Evolutionary conservation across 176 grass and related monocot species (phyloP).

Genomic region (Oryza officinalis): DNA sequence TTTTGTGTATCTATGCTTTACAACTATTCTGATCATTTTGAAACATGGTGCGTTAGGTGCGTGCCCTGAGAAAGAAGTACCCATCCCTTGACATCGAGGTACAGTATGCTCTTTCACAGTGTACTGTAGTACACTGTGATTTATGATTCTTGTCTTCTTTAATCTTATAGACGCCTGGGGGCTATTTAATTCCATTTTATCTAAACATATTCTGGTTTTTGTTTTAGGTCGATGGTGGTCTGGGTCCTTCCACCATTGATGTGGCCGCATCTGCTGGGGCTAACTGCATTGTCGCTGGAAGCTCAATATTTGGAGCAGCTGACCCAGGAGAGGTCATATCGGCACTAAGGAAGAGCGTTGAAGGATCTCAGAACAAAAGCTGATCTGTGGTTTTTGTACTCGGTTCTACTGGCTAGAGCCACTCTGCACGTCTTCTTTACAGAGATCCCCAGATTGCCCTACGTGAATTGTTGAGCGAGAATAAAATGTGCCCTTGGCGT

Average conservation of each 20-base stretch:
- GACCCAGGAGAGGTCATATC: conserved; percentile 75
- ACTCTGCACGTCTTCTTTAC: not conserved
- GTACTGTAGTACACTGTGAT: not conserved
- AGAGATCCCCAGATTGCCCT: not conserved
- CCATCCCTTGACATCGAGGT: conserved; percentile 81
- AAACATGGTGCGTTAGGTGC: conserved; percentile 48
- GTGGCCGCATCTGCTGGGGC: conserved; percentile 73
- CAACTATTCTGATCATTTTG: conserved; percentile 14
- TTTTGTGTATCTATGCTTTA: not conserved
- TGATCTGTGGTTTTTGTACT: conserved; percentile 9
- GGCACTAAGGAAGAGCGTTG: conserved; percentile 70
- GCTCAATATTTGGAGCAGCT: conserved; percentile 76
- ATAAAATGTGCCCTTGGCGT: conserved; percentile 33
- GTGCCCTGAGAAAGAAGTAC: conserved; percentile 82
- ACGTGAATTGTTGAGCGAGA: not conserved
- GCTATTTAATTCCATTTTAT: not conserved
- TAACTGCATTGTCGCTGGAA: conserved; percentile 97
- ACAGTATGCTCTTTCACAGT: not conserved
- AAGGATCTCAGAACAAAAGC: conserved; percentile 52
- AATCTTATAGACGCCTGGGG: no score
- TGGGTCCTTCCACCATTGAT: conserved; percentile 90
- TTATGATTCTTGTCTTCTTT: not conserved
- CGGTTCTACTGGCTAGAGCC: conserved; percentile 14
- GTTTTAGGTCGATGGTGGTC: conserved; percentile 81
- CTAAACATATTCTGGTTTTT: not conserved